Evolutionary conservation across 2,329 filamentous ascomycete genomes (phyloP).

Genomic region (Verruconis gallopava): DNA sequence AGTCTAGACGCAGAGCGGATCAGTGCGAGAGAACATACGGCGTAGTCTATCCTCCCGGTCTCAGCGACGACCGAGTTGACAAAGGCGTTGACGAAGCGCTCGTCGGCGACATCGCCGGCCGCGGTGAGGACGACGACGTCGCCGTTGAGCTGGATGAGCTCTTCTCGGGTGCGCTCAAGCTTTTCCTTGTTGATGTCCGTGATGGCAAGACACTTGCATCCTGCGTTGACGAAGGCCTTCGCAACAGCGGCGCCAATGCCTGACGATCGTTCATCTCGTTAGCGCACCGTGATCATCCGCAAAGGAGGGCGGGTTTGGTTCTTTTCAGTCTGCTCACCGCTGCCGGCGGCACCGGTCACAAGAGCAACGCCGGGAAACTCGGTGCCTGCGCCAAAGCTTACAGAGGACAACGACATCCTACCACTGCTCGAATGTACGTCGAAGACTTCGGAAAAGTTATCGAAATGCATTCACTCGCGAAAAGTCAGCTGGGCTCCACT

Average conservation of each 20-base stretch:
- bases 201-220: slow-evolving; percentile 40
- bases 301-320: not conserved
- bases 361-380: slow-evolving; percentile 20
- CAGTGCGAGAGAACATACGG: slow-evolving; percentile 14
- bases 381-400: slow-evolving; percentile 4
- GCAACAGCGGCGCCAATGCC: slow-evolving; percentile 45
- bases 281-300: not conserved
- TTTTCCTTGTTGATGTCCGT: slow-evolving; percentile 37
- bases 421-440: not conserved
- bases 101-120: slow-evolving; percentile 37
- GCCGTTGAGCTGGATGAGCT: slow-evolving; percentile 24
- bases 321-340: slow-evolving; percentile 15
- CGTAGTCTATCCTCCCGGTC: slow-evolving; percentile 42
- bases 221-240: slow-evolving; percentile 36
- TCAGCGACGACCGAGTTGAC: slow-evolving; percentile 19
- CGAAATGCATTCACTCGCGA: slow-evolving; percentile 9
- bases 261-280: slow-evolving; percentile 19
- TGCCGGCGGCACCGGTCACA: slow-evolving; percentile 23
- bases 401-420: slow-evolving; percentile 8
- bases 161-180: slow-evolving; percentile 24
- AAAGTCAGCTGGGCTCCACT: no score
- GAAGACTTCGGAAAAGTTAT: slow-evolving; percentile 6
- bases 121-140: slow-evolving; percentile 20
- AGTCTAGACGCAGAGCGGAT: no score
- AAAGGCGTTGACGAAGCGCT: slow-evolving; percentile 30